Evolutionary conservation across 2,329 filamentous ascomycete genomes (phyloP).

Genomic region (Aspergillus brunneoviolaceus): DNA sequence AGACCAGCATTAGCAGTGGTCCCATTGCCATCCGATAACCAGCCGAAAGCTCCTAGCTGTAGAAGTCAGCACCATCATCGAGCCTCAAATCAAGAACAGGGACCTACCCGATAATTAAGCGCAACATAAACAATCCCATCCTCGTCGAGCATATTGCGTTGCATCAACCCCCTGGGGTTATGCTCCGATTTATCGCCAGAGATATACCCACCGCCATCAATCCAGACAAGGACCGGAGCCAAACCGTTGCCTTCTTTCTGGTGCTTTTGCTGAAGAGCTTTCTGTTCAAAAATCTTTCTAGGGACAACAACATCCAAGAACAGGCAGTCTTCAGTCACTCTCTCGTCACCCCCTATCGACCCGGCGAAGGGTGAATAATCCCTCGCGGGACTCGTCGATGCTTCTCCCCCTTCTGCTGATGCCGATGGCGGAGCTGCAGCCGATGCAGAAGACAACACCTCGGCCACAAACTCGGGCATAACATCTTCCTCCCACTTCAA

Average conservation of each 20-base stretch:
- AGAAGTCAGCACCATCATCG: background rate
- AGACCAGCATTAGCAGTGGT: conserved; percentile 50
- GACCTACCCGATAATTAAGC: conserved; percentile 47
- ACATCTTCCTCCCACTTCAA: conserved; percentile 46
- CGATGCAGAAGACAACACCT: conserved; percentile 6
- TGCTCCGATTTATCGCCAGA: conserved; percentile 23
- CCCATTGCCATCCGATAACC: conserved; percentile 47
- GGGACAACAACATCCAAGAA: conserved; percentile 41
- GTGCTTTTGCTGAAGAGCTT: background rate
- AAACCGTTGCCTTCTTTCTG: background rate
- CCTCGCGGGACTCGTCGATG: conserved; percentile 16
- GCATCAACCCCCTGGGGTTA: conserved; percentile 42
- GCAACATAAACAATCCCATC: conserved; percentile 49
- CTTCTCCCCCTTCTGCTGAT: too few species aligned
- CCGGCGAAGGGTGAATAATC: conserved; percentile 18
- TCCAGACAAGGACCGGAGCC: conserved; percentile 44
- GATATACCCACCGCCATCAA: conserved; percentile 4
- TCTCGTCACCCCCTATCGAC: conserved; percentile 21
- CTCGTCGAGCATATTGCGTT: conserved; percentile 40
- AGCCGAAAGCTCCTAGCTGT: conserved; percentile 51
- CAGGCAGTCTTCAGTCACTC: conserved; percentile 38
- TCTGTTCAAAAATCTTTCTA: conserved; percentile 31
- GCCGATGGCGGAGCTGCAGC: too few species aligned
- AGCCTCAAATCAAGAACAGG: conserved; percentile 2
- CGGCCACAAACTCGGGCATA: conserved; percentile 20